Evolutionary conservation across 805 yeast genomes (phyloP), one percentile per base, ranked within the genome.

Genomic region (Grigorovia yakushimaensis): DNA sequence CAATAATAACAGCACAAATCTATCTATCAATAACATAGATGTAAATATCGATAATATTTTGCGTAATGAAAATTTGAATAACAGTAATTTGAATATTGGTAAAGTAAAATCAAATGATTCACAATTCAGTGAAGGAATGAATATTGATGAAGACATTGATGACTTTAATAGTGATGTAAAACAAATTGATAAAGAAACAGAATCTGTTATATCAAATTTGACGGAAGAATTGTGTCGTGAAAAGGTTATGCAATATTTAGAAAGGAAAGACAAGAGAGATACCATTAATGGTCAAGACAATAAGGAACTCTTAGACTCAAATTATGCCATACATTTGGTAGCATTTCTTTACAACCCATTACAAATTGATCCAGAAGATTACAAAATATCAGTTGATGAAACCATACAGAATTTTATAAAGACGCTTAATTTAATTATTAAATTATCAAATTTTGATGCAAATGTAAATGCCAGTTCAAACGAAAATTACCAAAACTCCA

Each of bases 361-460:
- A 13, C 18, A 30, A 7, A 36, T 45, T 8, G 36, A 43, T 18
- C 10, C 21, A 7, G 46, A 44, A 3, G 40, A 39, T 19, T 21
- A 23, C 1, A 43, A 47, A 18, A 19, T 49, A 22, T 45, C 46
- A n/a, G 27, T 44, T 2, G 52, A 51, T 5, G 49, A 47, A 1
- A 46, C 54, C 2, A 47, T 57, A 4, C 33, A 45, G 15, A 48
- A 53, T 24, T 52, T 57, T 24, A 46, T 52, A 37, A 56, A 54
- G 24, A 55, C 56, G 11, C 48, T 60, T 2, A 40, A 46, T 20
- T 41, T 49, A 24, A 43, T 56, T 13, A 42, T 47, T 20, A 39
- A 45, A 9, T 41, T 56, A 13, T 52, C 61, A 1, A 44, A 48
- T 15, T 23, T n/a, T 3, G 44, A 47, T 19, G 46, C 27, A 21